Evolutionary conservation across 768 basidiomycete genomes (phyloP), one percentile per base, ranked within the genome.

Genomic region (Calvatia gigantea): DNA sequence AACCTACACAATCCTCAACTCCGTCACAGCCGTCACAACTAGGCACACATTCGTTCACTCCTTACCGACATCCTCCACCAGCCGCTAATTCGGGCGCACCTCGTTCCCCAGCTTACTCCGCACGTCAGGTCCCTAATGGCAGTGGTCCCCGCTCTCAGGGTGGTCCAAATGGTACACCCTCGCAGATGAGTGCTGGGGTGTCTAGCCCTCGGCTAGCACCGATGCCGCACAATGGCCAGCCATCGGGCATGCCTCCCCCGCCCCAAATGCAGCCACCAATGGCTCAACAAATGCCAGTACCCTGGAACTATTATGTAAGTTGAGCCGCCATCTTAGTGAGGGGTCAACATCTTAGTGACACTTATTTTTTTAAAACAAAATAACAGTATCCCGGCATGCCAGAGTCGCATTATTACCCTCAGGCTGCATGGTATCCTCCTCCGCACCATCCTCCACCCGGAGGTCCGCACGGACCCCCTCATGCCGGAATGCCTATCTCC

Each of bases 181-280:
- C 84, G 15, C 53, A 54, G 11, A 46, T 54, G 4, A 54, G 47
- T 37, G 64, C 81, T 4, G 80, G 74, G n/a, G 65, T 87, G 69
- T 71, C 82, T 33, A 89, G 87, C 67, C 89, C 89, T 29, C 80
- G 88, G 59, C 71, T 89, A 66, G 80, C 75, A 23, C 78, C 83
- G 27, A 82, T 80, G 63, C 79, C 82, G 29, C 81, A 82, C 58
- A 75, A 75, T 57, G 75, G 72, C 14, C 84, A 80, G 57, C 77
- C 80, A 23, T 65, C 79, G 12, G 78, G 73, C 19, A 75, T 85
- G 70, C 78, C 81, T 31, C 69, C 67, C 50, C 71, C 79, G 41
- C 67, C 71, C 15, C 70, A 66, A 50, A 75, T 74, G 71, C 71
- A 62, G 46, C 67, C 69, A 61, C 69, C 67, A 52, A 72, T 75